phyloP scores from a whole-genome alignment of 177 flowering plant species.

The Telopea speciosissima region DNA sequence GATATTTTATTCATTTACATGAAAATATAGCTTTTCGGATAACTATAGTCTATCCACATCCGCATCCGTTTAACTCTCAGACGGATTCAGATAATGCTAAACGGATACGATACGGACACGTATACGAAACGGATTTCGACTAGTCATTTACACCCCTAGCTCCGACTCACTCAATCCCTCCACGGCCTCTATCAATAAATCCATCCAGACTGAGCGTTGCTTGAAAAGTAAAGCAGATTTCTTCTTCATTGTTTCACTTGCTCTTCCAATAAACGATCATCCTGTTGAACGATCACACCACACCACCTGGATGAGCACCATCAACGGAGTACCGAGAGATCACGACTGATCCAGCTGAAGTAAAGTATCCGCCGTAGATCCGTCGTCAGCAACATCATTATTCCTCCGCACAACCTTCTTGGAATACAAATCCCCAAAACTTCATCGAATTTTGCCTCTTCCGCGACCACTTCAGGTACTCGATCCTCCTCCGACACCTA shows the following conservation, averaged over 20 bases:
- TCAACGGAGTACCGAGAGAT: background rate
- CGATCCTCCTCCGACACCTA: background rate
- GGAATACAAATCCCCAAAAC: conserved; percentile 27
- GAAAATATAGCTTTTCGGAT: no score
- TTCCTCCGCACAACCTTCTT: conserved; percentile 6
- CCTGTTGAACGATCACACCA: conserved; percentile 25
- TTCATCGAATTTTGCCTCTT: conserved; percentile 3
- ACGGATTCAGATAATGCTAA: no score
- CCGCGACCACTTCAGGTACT: background rate
- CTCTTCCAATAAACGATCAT: conserved; percentile 5
- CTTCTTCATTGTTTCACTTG: background rate
- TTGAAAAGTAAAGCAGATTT: no score
- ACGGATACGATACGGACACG: no score
- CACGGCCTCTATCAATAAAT: no score
- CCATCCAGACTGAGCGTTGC: no score
- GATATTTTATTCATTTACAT: no score
- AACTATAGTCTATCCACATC: no score
- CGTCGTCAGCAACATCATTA: conserved; percentile 14
- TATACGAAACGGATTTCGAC: no score
- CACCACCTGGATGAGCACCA: background rate
- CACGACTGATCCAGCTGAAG: conserved; percentile 19
- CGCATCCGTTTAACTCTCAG: no score
- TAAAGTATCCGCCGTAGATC: conserved; percentile 23
- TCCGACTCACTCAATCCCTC: no score
- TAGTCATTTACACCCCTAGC: no score